A percentile compares a stretch with the other conserved stretches of the same genome.
phyloP scores from a whole-genome alignment of 2,329 filamentous ascomycete species.

The Sporothrix brasiliensis region DNA sequence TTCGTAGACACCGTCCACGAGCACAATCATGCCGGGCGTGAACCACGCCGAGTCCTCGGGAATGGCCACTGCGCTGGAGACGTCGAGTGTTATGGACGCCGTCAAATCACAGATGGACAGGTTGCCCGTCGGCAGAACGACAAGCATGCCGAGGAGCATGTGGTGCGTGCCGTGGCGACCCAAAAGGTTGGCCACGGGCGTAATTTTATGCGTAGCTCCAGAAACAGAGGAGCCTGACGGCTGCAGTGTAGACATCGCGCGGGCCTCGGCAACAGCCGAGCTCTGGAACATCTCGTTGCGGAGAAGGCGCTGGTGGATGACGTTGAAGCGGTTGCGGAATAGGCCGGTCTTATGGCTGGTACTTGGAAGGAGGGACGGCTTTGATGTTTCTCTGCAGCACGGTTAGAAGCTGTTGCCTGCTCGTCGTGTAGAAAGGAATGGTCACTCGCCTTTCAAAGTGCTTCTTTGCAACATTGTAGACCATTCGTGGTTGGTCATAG shows the following conservation, averaged over 20 bases:
- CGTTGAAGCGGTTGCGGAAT: slow-evolving; percentile 87
- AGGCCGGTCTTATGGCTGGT: slow-evolving; percentile 80
- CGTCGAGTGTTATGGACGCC: slow-evolving; percentile 81
- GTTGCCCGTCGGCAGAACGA: slow-evolving; percentile 76
- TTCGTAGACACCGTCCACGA: slow-evolving; percentile 95
- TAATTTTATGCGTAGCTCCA: slow-evolving; percentile 72
- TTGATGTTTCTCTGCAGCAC: slow-evolving; percentile 57
- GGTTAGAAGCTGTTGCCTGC: slow-evolving; percentile 35
- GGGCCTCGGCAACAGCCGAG: slow-evolving; percentile 69
- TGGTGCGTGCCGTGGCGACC: slow-evolving; percentile 83
- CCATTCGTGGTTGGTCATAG: slow-evolving; percentile 78
- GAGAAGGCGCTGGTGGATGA: slow-evolving; percentile 88
- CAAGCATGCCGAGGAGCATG: slow-evolving; percentile 82
- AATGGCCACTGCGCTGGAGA: slow-evolving; percentile 77
- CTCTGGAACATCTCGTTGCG: slow-evolving; percentile 92
- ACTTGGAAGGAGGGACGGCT: slow-evolving; percentile 72
- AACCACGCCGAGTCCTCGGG: slow-evolving; percentile 91
- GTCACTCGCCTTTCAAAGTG: slow-evolving; percentile 76
- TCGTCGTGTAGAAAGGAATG: neutral
- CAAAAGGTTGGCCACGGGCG: slow-evolving; percentile 73
- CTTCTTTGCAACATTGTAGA: slow-evolving; percentile 80
- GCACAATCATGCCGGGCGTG: slow-evolving; percentile 90
- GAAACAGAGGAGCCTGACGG: slow-evolving; percentile 55
- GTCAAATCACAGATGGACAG: slow-evolving; percentile 84
- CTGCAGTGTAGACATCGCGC: slow-evolving; percentile 55